These are phyloP conservation scores for Lagerstroemia speciosa DNA, from an alignment of 345 rosid species.

Conservation along the genomic window DNA sequence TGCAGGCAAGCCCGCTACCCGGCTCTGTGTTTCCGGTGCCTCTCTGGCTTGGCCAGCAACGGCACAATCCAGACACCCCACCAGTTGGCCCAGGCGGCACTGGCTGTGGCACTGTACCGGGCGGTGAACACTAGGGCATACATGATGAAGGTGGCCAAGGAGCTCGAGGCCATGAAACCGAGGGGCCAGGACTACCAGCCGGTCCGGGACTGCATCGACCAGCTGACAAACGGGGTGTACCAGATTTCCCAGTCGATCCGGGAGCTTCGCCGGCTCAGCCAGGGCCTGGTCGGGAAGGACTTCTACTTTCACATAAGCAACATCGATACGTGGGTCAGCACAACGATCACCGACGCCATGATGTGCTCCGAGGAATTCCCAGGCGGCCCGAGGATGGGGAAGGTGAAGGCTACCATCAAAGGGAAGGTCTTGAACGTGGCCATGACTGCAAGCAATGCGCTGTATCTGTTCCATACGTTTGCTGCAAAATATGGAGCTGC, in stretches of 20 bases:
- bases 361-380: constrained; percentile 48
- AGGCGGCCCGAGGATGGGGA: constrained; percentile 50
- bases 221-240: constrained; percentile 39
- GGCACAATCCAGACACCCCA: constrained; percentile 31
- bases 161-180: constrained; percentile 22
- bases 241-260: constrained; percentile 51
- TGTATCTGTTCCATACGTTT: constrained; percentile 56
- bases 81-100: constrained; percentile 53
- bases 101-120: constrained; percentile 50
- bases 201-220: constrained; percentile 55
- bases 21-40: constrained; percentile 38
- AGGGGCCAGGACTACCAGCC: constrained; percentile 30
- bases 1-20: constrained; percentile 56
- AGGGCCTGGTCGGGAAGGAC: constrained; percentile 14
- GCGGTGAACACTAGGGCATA: constrained; percentile 42
- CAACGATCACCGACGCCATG: constrained; percentile 63
- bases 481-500: constrained; percentile 35
- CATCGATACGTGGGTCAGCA: constrained; percentile 64
- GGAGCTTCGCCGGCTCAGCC: constrained; percentile 41
- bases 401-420: constrained; percentile 60
- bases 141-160: constrained; percentile 35
- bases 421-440: constrained; percentile 71
- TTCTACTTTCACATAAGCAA: constrained; percentile 47
- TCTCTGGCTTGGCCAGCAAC: constrained; percentile 33
- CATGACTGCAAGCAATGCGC: constrained; percentile 69